Evolutionary conservation across 257 asterid genomes (phyloP).

Genomic region (Cynanchum wilfordii): DNA sequence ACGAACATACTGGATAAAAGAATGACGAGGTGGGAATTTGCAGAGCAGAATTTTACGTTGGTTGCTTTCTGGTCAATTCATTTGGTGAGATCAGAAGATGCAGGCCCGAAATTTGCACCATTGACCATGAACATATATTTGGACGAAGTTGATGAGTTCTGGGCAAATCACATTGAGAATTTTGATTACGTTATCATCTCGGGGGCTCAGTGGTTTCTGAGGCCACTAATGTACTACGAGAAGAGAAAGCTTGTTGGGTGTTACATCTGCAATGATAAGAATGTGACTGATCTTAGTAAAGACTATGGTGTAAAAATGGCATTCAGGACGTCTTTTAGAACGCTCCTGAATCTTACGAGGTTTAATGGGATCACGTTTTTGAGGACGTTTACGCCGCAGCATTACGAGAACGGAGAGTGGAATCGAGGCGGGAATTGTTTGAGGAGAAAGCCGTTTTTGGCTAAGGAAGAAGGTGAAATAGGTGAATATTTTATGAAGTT

Average conservation of each 20-base stretch:
- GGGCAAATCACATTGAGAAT: constrained; percentile 38
- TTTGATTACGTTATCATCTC: constrained; percentile 74
- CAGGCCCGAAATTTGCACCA: constrained; percentile 47
- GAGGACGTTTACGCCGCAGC: constrained; percentile 52
- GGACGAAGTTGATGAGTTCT: constrained; percentile 61
- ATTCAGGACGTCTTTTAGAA: constrained; percentile 21
- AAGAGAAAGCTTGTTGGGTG: constrained; percentile 43
- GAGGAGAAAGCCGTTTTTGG: constrained; percentile 40
- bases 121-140: constrained; percentile 45
- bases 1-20: constrained; percentile 46
- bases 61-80: constrained; percentile 86
- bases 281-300: constrained; percentile 13
- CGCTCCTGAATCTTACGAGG: constrained; percentile 13
- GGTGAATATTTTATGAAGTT: constrained; percentile 39
- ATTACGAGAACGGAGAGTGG: constrained; percentile 79
- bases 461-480: constrained; percentile 28
- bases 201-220: constrained; percentile 92
- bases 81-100: constrained; percentile 39
- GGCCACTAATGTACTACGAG: constrained; percentile 69
- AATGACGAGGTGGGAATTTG: constrained; percentile 49
- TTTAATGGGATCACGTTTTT: constrained; percentile 14
- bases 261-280: constrained; percentile 3
- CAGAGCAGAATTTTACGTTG: constrained; percentile 61
- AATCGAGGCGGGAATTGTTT: constrained; percentile 70
- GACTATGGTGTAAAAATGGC: constrained; percentile 26